A percentile compares a stretch with the other conserved stretches of the same genome.
phyloP scores from a whole-genome alignment of 371 early-diverging fungal genomes.

The Rhizopus arrhizus region DNA sequence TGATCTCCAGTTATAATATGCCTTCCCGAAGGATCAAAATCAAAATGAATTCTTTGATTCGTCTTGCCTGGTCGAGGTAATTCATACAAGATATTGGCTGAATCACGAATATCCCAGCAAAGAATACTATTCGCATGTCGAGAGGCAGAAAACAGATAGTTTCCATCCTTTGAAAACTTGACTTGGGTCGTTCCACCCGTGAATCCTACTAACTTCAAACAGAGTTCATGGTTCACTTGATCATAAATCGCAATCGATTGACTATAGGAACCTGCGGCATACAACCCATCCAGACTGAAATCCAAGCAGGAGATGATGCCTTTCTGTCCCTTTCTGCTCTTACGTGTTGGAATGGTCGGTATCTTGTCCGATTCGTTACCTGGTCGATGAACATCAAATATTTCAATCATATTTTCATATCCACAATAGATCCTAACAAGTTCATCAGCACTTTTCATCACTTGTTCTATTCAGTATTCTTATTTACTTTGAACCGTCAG shows the following conservation, averaged over 20 bases:
- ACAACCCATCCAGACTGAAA: constrained; percentile 69
- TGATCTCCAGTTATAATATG: constrained; percentile 61
- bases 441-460: not conserved
- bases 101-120: constrained; percentile 76
- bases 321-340: constrained; percentile 68
- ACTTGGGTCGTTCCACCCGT: constrained; percentile 52
- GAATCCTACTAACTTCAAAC: constrained; percentile 51
- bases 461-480: not conserved
- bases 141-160: constrained; percentile 60
- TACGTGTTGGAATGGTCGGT: constrained; percentile 62
- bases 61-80: constrained; percentile 57
- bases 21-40: constrained; percentile 61
- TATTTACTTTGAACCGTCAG: constrained; percentile 69
- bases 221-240: constrained; percentile 53
- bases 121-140: constrained; percentile 56
- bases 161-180: constrained; percentile 66
- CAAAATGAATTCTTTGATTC: constrained; percentile 73
- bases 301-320: constrained; percentile 68
- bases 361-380: constrained; percentile 41
- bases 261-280: constrained; percentile 71
- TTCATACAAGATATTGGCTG: constrained; percentile 56
- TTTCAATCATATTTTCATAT: constrained; percentile 70
- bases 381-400: constrained; percentile 66
- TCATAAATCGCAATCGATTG: constrained; percentile 70
- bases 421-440: constrained; percentile 65